A percentile compares a stretch with the other conserved stretches of the same genome.
These are phyloP conservation scores for Yarrowia sp. DNA, from an alignment of 805 yeast species.

Conservation along the genomic window DNA sequence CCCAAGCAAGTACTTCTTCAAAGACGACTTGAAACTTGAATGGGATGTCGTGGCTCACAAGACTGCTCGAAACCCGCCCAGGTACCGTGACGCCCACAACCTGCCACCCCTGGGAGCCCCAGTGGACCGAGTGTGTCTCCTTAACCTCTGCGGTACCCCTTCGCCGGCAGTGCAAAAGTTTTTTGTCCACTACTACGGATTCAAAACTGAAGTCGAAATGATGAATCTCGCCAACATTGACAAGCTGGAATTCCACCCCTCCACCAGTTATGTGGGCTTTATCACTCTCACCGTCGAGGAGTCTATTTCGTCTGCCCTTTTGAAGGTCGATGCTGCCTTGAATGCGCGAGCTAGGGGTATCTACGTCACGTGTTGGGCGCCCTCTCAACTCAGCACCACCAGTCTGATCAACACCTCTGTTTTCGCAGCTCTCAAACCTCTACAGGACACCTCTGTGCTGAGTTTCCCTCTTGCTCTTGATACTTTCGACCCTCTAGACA, in stretches of 20 bases:
- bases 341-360: conserved; percentile 1
- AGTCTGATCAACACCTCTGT: conserved; percentile 13
- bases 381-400: conserved; percentile 5
- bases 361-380: conserved; percentile 21
- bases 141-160: conserved; percentile 24
- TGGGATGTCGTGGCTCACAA: conserved; percentile 26
- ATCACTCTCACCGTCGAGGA: conserved; percentile 3
- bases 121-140: conserved; percentile 24
- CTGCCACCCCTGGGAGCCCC: conserved; percentile 21
- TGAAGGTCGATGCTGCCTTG: conserved; percentile 26
- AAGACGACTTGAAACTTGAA: conserved; percentile 30
- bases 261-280: conserved; percentile 22
- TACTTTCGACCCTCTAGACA: conserved; percentile 30
- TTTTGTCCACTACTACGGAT: conserved; percentile 26
- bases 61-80: not conserved
- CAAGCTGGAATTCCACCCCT: not conserved
- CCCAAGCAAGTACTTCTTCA: conserved; percentile 35
- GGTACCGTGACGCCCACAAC: conserved; percentile 12
- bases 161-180: conserved; percentile 8
- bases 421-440: conserved; percentile 3
- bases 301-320: conserved; percentile 25
- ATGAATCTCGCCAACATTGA: not conserved
- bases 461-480: conserved; percentile 18
- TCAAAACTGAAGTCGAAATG: conserved; percentile 21
- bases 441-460: conserved; percentile 14